Evolutionary conservation across 164 flowering plant genomes (phyloP).

Genomic region (Kingdonia uniflora): DNA sequence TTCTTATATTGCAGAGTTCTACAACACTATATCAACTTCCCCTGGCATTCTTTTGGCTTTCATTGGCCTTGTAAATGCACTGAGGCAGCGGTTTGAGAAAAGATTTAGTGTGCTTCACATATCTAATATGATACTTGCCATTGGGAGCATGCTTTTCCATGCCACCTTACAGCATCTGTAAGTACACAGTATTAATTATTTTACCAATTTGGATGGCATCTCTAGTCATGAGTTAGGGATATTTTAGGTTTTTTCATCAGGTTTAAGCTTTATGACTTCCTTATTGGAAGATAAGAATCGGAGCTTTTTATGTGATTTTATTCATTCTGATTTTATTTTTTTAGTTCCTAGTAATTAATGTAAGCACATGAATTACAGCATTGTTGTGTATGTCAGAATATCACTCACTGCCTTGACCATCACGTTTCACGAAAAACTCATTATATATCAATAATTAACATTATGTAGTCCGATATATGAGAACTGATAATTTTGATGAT

Average conservation of each 20-base stretch:
- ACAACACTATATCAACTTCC: constrained; percentile 64
- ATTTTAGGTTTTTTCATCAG: no score
- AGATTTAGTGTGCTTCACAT: constrained; percentile 76
- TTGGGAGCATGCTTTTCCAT: constrained; percentile 81
- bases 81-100: constrained; percentile 77
- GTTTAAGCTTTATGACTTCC: background rate
- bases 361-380: no score
- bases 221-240: background rate
- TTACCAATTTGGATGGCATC: background rate
- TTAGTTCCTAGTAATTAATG: background rate
- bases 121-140: constrained; percentile 71
- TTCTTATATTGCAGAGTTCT: constrained; percentile 71
- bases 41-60: constrained; percentile 67
- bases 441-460: no score
- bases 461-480: no score
- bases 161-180: constrained; percentile 73
- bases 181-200: constrained; percentile 16
- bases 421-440: no score
- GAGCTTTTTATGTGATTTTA: background rate
- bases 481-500: no score
- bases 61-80: constrained; percentile 64
- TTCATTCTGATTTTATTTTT: background rate
- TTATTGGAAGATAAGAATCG: background rate
- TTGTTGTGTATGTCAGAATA: no score
- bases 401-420: no score